These are phyloP conservation scores for Ustulina deusta DNA, from an alignment of 2,329 filamentous ascomycete genomes.

Conservation along the genomic window DNA sequence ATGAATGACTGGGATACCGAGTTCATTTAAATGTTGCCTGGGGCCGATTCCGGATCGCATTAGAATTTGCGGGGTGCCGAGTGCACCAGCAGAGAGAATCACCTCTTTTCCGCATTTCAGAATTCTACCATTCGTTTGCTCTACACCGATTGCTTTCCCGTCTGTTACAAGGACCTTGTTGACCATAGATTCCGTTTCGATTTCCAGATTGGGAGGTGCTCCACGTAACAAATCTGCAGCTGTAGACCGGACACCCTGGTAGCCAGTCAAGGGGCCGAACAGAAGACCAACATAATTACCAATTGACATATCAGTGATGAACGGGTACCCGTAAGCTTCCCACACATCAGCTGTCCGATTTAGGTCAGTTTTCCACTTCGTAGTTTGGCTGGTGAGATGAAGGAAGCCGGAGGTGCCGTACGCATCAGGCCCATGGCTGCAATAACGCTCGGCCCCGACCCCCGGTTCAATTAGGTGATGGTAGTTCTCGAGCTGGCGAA, in stretches of 20 bases:
- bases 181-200: neutral
- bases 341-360: neutral
- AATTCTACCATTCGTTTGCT: neutral
- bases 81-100: neutral
- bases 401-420: neutral
- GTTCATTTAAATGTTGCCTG: neutral
- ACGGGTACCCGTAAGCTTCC: neutral
- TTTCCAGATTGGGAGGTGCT: neutral
- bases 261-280: neutral
- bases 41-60: constrained; percentile 5
- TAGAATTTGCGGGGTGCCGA: neutral
- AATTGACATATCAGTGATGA: neutral
- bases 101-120: constrained; percentile 1
- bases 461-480: neutral
- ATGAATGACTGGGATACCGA: neutral
- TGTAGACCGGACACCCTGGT: neutral
- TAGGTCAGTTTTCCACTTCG: neutral
- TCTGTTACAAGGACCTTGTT: neutral
- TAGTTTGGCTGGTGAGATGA: constrained; percentile 1
- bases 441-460: neutral
- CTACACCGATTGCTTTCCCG: neutral
- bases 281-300: neutral
- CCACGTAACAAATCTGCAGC: neutral
- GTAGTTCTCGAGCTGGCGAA: constrained; percentile 2
- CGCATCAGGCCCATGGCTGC: neutral